Base-by-base conservation (phyloP, 306 rosid genomes). In the Acacia confusa region DNA sequence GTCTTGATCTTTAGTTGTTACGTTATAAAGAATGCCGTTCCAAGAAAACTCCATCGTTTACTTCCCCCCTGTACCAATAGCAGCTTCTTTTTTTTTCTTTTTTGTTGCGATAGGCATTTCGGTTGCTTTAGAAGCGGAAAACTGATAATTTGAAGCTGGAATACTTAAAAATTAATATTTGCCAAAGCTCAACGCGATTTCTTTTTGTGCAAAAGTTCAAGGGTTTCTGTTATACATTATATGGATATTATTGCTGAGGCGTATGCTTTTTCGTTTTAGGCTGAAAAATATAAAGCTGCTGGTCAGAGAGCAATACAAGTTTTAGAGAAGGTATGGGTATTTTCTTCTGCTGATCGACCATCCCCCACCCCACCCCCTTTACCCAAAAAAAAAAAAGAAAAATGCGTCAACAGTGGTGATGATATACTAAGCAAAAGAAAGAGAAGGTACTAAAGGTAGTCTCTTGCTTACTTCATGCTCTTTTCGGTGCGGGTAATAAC, bases 311-410 rank as follows among this genome's bases (percentile, higher is more conserved):
- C 98, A 76, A 83, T 82, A 28, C 88, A 88, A 81, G 78, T 86
- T 82, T 84, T 94, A 76, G 96, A 92, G 82, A 92, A 91, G 97
- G 98, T 92, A 88, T 28, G 78, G 22, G 44, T 43, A 63, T 22
- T 43, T 19, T 20, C 13, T 53, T 27, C 15, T 57, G 48, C 57
- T 24, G 19, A 50, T 79, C 28, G 34, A 13, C 52, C 77, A 40
- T 6, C 5, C 20, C 20, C 36, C 15, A n/a, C 60, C 12, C 47
- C 45, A 48, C 38, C 7, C 32, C 7, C 32, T 16, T 36, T 36
- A 7, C 52, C 65, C 0, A 14, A 14, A 45, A 13, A 44, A 44
- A 10, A 43, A 43, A 8, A 19, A 63, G 25, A 75, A 43, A 27
- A 70, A 28, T 24, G n/a, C 4, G 20, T 2, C 24, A 47, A 14